These are phyloP conservation scores for Ogataea minuta DNA, from an alignment of 805 yeast genomes.

Conservation along the genomic window DNA sequence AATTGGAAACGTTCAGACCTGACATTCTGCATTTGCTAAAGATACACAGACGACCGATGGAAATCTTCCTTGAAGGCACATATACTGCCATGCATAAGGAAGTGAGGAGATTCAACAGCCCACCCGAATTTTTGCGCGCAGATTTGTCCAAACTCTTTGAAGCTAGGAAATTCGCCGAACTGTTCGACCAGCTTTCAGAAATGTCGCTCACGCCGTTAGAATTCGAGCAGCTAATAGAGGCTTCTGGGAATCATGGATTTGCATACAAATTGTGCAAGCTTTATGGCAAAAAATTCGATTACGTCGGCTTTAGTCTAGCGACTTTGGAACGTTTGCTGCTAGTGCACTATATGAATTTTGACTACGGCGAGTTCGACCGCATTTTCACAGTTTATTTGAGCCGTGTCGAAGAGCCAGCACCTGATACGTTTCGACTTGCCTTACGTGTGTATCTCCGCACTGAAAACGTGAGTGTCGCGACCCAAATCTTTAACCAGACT, in stretches of 20 bases:
- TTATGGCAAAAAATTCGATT: slow-evolving; percentile 20
- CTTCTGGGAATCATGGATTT: slow-evolving; percentile 15
- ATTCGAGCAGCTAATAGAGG: slow-evolving; percentile 22
- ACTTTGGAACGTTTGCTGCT: slow-evolving; percentile 19
- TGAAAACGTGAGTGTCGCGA: slow-evolving; percentile 28
- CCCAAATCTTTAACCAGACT: slow-evolving; percentile 30
- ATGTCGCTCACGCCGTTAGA: slow-evolving; percentile 20
- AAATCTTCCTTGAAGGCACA: background rate
- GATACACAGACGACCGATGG: slow-evolving; percentile 3
- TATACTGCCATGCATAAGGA: background rate
- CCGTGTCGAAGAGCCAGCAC: slow-evolving; percentile 12
- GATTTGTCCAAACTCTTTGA: background rate
- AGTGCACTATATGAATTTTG: slow-evolving; percentile 22
- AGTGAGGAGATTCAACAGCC: background rate
- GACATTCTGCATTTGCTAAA: slow-evolving; percentile 1
- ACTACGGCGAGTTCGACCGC: slow-evolving; percentile 25
- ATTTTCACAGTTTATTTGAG: slow-evolving; percentile 21
- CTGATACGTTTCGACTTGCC: slow-evolving; percentile 23
- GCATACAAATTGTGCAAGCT: slow-evolving; percentile 21
- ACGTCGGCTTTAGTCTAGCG: slow-evolving; percentile 13
- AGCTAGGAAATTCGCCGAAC: slow-evolving; percentile 1
- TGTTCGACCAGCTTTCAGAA: slow-evolving; percentile 3
- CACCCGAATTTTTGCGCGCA: slow-evolving; percentile 1
- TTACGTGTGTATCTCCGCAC: slow-evolving; percentile 26
- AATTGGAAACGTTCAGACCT: background rate